A percentile compares a stretch with the other conserved stretches of the same genome.
These are phyloP conservation scores for Zymoseptoria ardabiliae DNA, from an alignment of 2,329 filamentous ascomycete genomes.

Conservation along the genomic window DNA sequence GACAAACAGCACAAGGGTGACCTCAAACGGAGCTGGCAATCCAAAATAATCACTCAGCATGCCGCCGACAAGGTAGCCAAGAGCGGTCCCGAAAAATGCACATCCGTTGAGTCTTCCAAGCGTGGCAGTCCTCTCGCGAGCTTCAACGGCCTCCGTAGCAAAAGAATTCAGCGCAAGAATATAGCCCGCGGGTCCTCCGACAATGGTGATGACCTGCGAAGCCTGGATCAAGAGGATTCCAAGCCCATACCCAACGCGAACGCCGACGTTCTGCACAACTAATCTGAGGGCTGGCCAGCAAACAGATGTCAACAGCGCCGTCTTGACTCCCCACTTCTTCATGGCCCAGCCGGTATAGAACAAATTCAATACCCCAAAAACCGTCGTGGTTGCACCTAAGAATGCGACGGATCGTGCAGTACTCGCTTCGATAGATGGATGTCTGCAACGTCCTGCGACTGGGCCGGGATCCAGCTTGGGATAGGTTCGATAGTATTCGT, in stretches of 20 bases:
- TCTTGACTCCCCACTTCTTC: constrained; percentile 57
- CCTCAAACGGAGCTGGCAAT: constrained; percentile 57
- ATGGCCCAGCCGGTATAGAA: constrained; percentile 61
- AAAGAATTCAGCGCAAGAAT: constrained; percentile 62
- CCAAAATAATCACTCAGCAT: constrained; percentile 56
- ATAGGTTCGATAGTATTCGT: constrained; percentile 58
- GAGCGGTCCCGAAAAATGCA: constrained; percentile 59
- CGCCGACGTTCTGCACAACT: constrained; percentile 56
- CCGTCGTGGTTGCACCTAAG: constrained; percentile 58
- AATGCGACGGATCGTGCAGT: constrained; percentile 59
- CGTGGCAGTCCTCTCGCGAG: constrained; percentile 53
- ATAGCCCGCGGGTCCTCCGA: constrained; percentile 64
- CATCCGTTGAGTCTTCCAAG: constrained; percentile 60
- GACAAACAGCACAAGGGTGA: constrained; percentile 52
- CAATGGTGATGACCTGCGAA: constrained; percentile 59
- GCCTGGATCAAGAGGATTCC: constrained; percentile 64
- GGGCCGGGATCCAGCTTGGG: constrained; percentile 37
- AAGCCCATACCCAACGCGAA: constrained; percentile 50
- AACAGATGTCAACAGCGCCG: constrained; percentile 55
- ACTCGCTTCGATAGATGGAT: constrained; percentile 55
- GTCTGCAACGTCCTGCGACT: constrained; percentile 47
- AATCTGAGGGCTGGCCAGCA: constrained; percentile 59
- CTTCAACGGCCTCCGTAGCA: constrained; percentile 56
- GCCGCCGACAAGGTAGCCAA: constrained; percentile 59
- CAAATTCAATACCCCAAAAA: constrained; percentile 61